A percentile compares a stretch with the other conserved stretches of the same genome.
Conservation (phyloP, 2,329 filamentous ascomycete genomes). For the Orbilia brochopaga region DNA sequence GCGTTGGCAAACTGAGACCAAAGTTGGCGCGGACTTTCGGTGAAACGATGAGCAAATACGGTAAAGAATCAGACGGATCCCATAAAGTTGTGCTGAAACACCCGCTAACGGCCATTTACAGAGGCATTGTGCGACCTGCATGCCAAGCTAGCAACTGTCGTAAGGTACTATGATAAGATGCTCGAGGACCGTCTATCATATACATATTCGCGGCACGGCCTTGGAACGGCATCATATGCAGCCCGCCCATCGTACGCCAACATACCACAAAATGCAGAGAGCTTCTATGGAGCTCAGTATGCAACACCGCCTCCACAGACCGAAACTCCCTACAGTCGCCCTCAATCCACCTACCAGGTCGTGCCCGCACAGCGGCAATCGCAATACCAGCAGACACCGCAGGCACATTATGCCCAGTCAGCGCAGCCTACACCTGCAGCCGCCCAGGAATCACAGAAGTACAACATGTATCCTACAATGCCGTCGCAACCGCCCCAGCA, state of each 20-base stretch:
- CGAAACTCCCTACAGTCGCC: constrained; percentile 56
- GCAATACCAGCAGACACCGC: constrained; percentile 58
- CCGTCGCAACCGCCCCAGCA: constrained; percentile 58
- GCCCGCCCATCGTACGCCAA: constrained; percentile 69
- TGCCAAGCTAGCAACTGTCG: constrained; percentile 91
- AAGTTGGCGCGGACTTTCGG: constrained; percentile 95
- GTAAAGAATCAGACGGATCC: constrained; percentile 61
- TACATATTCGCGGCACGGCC: constrained; percentile 81
- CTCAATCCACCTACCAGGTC: constrained; percentile 56
- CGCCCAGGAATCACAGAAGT: constrained; percentile 53
- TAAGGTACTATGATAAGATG: constrained; percentile 98
- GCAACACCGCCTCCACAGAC: constrained; percentile 60
- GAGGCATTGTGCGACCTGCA: constrained; percentile 93
- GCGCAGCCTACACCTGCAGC: constrained; percentile 60
- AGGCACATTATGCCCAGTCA: constrained; percentile 62
- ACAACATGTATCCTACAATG: constrained; percentile 56
- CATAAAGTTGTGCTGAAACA: constrained; percentile 50
- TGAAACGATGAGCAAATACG: constrained; percentile 99
- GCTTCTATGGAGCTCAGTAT: constrained; percentile 70
- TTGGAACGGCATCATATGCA: constrained; percentile 62
- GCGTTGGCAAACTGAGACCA: constrained; percentile 88
- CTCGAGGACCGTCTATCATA: constrained; percentile 91
- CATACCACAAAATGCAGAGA: constrained; percentile 71
- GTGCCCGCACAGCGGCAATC: constrained; percentile 56
- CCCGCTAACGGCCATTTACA: constrained; percentile 57